These are phyloP conservation scores for Lipomyces sp. DNA, from an alignment of 805 yeast species.

Conservation along the genomic window DNA sequence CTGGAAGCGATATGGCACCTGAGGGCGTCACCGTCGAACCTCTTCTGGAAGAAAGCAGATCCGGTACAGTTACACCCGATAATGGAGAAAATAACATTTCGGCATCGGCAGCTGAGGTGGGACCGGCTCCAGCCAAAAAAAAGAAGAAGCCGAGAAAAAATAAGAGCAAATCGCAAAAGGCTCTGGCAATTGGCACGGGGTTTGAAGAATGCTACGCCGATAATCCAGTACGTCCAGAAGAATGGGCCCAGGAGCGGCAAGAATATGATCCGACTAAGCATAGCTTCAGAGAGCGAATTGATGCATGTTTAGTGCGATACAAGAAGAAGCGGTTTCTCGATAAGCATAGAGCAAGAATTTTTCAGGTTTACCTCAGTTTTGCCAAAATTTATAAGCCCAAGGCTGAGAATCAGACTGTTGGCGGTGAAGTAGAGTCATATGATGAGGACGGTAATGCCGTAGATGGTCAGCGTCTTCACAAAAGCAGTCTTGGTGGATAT, in stretches of 20 bases:
- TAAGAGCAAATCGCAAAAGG: conserved; percentile 8
- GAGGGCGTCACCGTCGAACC: neutral
- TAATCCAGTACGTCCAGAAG: conserved; percentile 17
- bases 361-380: conserved; percentile 9
- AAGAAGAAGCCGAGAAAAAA: conserved; percentile 14
- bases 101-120: neutral
- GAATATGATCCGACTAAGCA: conserved; percentile 1
- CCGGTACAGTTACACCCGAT: neutral
- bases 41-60: neutral
- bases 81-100: no score
- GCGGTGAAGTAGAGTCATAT: neutral
- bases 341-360: conserved; percentile 4
- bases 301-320: conserved; percentile 2
- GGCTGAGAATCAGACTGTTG: neutral
- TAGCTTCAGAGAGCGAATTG: conserved; percentile 14
- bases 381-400: conserved; percentile 11
- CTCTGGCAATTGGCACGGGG: conserved; percentile 15
- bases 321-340: conserved; percentile 15
- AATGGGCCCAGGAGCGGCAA: conserved; percentile 10
- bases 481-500: neutral
- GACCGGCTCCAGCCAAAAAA: neutral
- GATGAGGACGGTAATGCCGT: neutral
- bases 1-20: neutral
- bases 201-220: conserved; percentile 19
- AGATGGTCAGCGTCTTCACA: neutral